Evolutionary conservation across 2,329 filamentous ascomycete genomes (phyloP).

Genomic region (Mycocentrospora acerina): DNA sequence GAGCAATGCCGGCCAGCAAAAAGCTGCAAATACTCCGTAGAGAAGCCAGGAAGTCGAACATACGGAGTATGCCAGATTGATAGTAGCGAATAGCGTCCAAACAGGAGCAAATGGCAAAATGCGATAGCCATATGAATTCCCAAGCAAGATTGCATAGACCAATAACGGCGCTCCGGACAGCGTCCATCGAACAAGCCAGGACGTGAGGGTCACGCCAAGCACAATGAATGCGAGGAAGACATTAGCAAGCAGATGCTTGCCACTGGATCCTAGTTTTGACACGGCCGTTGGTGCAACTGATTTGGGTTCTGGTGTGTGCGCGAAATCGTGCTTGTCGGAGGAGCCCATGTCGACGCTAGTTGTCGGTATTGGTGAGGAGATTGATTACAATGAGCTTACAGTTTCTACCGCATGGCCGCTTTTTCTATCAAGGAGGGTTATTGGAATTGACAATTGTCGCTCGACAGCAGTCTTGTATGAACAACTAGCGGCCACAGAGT

Average conservation of each 20-base stretch:
- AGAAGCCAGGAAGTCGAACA: conserved; percentile 56
- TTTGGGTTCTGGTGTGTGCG: conserved; percentile 12
- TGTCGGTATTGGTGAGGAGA: not conserved
- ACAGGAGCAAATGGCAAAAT: conserved; percentile 49
- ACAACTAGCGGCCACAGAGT: conserved; percentile 4
- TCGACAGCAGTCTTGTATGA: not conserved
- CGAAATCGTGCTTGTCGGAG: conserved; percentile 6
- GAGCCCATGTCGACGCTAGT: conserved; percentile 9
- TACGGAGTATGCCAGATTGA: conserved; percentile 52
- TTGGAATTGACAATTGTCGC: too few species aligned
- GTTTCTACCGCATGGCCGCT: too few species aligned
- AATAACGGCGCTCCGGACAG: conserved; percentile 47
- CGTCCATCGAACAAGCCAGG: conserved; percentile 39
- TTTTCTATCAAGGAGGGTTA: not conserved
- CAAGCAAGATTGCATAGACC: conserved; percentile 39
- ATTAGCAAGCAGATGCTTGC: conserved; percentile 12
- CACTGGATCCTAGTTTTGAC: conserved; percentile 13
- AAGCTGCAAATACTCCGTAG: conserved; percentile 45
- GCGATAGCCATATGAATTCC: conserved; percentile 40
- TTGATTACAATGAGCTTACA: too few species aligned
- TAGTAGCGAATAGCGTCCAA: conserved; percentile 49
- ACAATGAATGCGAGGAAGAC: conserved; percentile 13
- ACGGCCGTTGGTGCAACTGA: conserved; percentile 10
- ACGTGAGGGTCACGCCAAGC: conserved; percentile 9
- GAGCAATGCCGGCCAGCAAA: conserved; percentile 47